These are phyloP conservation scores for Blastobotrys persicus DNA, from an alignment of 1,139 yeast genomes.

Conservation along the genomic window DNA sequence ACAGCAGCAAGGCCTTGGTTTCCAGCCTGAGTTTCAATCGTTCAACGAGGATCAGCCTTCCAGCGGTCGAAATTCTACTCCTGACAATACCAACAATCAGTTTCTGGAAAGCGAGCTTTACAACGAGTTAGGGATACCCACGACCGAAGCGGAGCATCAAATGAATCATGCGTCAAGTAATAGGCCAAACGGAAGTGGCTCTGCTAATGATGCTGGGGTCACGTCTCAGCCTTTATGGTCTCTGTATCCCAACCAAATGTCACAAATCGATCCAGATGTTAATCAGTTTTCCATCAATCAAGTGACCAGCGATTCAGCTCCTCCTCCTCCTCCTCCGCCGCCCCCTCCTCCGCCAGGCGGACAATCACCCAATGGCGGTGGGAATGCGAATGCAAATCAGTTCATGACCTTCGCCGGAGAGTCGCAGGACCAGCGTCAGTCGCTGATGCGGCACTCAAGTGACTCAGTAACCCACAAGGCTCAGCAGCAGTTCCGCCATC, in stretches of 20 bases:
- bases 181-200: not conserved
- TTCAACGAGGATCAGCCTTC: not conserved
- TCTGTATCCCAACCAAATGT: slow-evolving; percentile 18
- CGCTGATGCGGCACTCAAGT: slow-evolving; percentile 20
- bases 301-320: slow-evolving; percentile 10
- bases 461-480: slow-evolving; percentile 17
- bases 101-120: not conserved
- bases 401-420: slow-evolving; percentile 29
- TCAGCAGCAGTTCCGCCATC: slow-evolving; percentile 17
- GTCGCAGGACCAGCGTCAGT: slow-evolving; percentile 29
- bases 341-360: slow-evolving; percentile 16
- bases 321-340: slow-evolving; percentile 9
- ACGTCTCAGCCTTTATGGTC: slow-evolving; percentile 27
- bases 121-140: not conserved
- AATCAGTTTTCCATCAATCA: slow-evolving; percentile 14
- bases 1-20: slow-evolving; percentile 17
- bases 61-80: not conserved
- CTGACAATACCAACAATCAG: not conserved
- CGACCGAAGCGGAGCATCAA: not conserved
- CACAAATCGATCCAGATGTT: slow-evolving; percentile 10
- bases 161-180: not conserved
- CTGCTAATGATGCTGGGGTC: not conserved
- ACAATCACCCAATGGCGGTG: slow-evolving; percentile 20
- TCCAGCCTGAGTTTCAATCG: slow-evolving; percentile 13
- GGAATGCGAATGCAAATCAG: slow-evolving; percentile 18